Conservation (phyloP, 805 yeast species). For the Kuraishia molischiana region DNA sequence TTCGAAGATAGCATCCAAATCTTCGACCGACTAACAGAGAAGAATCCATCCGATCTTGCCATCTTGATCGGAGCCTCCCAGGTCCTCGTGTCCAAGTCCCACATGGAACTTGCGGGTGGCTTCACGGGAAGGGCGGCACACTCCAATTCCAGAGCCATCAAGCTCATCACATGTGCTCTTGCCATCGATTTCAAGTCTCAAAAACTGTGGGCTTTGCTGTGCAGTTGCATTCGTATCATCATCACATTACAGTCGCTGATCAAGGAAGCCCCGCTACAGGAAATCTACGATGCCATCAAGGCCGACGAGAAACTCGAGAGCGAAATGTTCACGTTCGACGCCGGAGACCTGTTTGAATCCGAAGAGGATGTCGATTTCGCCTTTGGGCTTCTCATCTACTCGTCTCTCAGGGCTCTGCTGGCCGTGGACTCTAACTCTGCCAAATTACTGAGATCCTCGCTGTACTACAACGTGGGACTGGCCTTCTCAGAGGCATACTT, state of each 20-base stretch:
- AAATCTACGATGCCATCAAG: background rate
- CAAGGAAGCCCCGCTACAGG: background rate
- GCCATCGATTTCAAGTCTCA: slow-evolving; percentile 26
- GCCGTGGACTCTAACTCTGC: slow-evolving; percentile 11
- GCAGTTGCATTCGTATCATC: slow-evolving; percentile 27
- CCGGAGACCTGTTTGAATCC: slow-evolving; percentile 6
- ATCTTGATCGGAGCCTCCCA: slow-evolving; percentile 39
- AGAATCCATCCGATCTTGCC: slow-evolving; percentile 37
- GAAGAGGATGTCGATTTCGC: slow-evolving; percentile 25
- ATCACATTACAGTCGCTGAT: background rate
- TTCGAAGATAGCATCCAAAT: slow-evolving; percentile 48
- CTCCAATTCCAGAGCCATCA: slow-evolving; percentile 27
- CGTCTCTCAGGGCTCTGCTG: slow-evolving; percentile 29
- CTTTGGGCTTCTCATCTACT: slow-evolving; percentile 29
- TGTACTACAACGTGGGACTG: slow-evolving; percentile 63
- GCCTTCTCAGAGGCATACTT: slow-evolving; percentile 41
- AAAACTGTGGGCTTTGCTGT: slow-evolving; percentile 57
- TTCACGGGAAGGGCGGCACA: slow-evolving; percentile 59
- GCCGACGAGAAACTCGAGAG: slow-evolving; percentile 2
- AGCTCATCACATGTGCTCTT: slow-evolving; percentile 10
- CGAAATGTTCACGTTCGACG: slow-evolving; percentile 4
- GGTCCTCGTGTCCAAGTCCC: slow-evolving; percentile 45
- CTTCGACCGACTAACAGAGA: slow-evolving; percentile 30
- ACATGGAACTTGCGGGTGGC: slow-evolving; percentile 43
- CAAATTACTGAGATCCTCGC: slow-evolving; percentile 42